A percentile compares a stretch with the other conserved stretches of the same genome.
phyloP scores from a whole-genome alignment of 2,329 filamentous ascomycete species.

The Pseudogymnoascus destructans region DNA sequence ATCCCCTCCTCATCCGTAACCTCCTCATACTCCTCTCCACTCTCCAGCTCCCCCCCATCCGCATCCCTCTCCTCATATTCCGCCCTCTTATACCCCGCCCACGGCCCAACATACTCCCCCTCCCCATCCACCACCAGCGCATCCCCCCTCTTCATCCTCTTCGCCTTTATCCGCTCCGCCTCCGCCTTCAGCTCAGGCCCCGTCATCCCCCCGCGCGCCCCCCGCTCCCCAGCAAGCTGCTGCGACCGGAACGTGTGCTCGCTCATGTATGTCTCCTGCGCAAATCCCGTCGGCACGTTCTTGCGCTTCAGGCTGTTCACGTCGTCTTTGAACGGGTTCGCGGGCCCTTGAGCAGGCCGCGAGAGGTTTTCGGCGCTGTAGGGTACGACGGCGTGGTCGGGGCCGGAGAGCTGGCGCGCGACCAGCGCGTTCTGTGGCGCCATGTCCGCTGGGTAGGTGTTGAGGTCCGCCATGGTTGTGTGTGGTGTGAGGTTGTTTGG shows the following conservation, averaged over 20 bases:
- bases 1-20: constrained; percentile 64
- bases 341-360: constrained; percentile 51
- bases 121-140: constrained; percentile 74
- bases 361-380: constrained; percentile 63
- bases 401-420: constrained; percentile 39
- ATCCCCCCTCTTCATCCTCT: constrained; percentile 74
- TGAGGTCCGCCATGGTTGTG: constrained; percentile 44
- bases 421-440: constrained; percentile 50
- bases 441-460: constrained; percentile 54
- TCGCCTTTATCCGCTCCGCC: constrained; percentile 53
- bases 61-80: constrained; percentile 63
- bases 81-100: constrained; percentile 68
- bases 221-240: constrained; percentile 47
- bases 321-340: constrained; percentile 61
- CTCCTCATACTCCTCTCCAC: constrained; percentile 66
- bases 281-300: constrained; percentile 72
- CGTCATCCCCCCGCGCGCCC: constrained; percentile 38
- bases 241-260: constrained; percentile 82
- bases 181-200: constrained; percentile 53
- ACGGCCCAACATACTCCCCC: constrained; percentile 82
- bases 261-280: constrained; percentile 77
- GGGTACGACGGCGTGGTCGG: constrained; percentile 46
- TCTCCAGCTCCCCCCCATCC: constrained; percentile 61
- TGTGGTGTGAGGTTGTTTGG: neutral
- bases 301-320: constrained; percentile 55